Percentiles rank a stretch among this genome's conserved stretches.
phyloP scores from a whole-genome alignment of 202 grass and related monocot species.

The Zizania palustris region DNA sequence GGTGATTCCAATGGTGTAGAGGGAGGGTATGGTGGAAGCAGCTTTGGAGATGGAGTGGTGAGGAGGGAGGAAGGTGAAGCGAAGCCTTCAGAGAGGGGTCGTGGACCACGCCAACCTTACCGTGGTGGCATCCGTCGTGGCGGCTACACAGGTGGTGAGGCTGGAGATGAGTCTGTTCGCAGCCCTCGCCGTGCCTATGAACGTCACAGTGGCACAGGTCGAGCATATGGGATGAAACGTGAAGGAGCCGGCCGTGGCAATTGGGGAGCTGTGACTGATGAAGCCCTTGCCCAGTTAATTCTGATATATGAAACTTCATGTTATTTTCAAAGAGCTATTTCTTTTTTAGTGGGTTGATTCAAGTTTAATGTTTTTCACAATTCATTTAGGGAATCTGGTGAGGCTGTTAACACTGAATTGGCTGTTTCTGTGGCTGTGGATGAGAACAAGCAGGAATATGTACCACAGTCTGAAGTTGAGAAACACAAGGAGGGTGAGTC shows the following conservation, averaged over 20 bases:
- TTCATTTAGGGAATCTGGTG: slow-evolving; percentile 38
- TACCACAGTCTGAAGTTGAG: slow-evolving; percentile 37
- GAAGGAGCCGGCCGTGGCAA: slow-evolving; percentile 76
- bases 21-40: slow-evolving; percentile 38
- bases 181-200: slow-evolving; percentile 58
- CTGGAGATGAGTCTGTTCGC: slow-evolving; percentile 46
- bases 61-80: slow-evolving; percentile 37
- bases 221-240: slow-evolving; percentile 70
- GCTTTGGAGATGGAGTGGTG: slow-evolving; percentile 20
- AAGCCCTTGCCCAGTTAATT: slow-evolving; percentile 48
- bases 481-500: slow-evolving; percentile 50
- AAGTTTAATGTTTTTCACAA: too few relatives aligned
- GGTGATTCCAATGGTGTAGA: slow-evolving; percentile 48
- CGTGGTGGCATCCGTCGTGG: slow-evolving; percentile 55
- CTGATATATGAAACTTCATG: too few relatives aligned
- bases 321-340: too few relatives aligned
- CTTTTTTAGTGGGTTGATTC: too few relatives aligned
- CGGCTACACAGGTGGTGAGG: slow-evolving; percentile 48
- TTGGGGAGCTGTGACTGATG: slow-evolving; percentile 71
- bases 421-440: slow-evolving; percentile 34
- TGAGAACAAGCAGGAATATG: slow-evolving; percentile 49
- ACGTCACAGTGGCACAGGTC: slow-evolving; percentile 76
- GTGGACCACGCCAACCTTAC: slow-evolving; percentile 50
- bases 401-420: slow-evolving; percentile 44
- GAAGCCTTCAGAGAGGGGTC: slow-evolving; percentile 34